Evolutionary conservation across 139 green algal species (phyloP), one percentile per base, ranked within the genome.

Genomic region (Tetraselmis chui): DNA sequence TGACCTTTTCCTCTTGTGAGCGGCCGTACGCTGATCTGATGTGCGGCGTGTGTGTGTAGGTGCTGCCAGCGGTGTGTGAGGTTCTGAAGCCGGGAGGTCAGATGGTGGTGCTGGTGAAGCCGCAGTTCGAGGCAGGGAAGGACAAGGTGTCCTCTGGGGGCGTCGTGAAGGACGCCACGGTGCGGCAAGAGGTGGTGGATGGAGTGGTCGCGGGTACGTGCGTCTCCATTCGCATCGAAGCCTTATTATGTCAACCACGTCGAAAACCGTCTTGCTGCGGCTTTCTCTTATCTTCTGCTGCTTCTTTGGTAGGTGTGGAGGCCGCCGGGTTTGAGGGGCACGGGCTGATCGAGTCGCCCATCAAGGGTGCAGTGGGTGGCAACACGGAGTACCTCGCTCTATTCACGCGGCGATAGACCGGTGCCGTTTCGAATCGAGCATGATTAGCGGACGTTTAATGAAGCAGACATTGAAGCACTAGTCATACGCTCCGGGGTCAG

Each of bases 41-140:
- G n/a, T n/a, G n/a, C n/a, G n/a, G n/a, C n/a, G n/a, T n/a, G n/a
- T n/a, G n/a, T n/a, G n/a, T n/a, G n/a, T 59, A 88, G 80, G 84
- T 96, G 24, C 81, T 94, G 75, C 88, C 88, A 18, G 89, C 90
- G 27, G 87, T 97, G 25, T 74, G 28, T 27, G 83, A 84, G 29
- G 59, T 97, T 30, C 59, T 93, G 59, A 82, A 85, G 1, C 86
- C 89, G 1, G 75, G 59, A 1, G 92, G 85, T 0, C 82, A 93
- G 32, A 81, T 98, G 29, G 82, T 99, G 24, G 85, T 95, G 32
- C 92, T 99, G 18, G 94, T 99, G 81, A 99, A 99, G 87, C 96
- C 96, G 0, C 96, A 99, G 89, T 99, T 99, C 84, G 96, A 99
- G 88, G 96, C 95, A n/a, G 89, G 92, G 1, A 86, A 85, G 0